These are phyloP conservation scores for Diaporthe destruens DNA, from an alignment of 2,329 filamentous ascomycete species.

Conservation along the genomic window DNA sequence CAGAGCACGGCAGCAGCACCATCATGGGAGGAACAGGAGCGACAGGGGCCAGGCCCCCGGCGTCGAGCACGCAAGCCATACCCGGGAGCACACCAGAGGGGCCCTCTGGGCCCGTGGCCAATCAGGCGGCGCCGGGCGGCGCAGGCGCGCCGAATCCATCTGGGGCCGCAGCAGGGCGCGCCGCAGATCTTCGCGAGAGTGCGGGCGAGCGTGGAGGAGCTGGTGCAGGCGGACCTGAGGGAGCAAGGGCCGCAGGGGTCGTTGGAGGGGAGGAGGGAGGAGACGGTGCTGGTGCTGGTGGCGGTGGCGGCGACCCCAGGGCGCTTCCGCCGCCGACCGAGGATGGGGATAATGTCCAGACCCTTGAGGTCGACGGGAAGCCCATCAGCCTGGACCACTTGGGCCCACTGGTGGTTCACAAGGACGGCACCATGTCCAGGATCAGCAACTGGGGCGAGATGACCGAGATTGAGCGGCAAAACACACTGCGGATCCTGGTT, in stretches of 20 bases:
- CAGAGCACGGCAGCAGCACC: background rate
- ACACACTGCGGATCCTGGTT: slow-evolving; percentile 74
- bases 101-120: background rate
- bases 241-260: background rate
- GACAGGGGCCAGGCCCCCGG: background rate
- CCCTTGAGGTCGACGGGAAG: slow-evolving; percentile 52
- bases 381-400: slow-evolving; percentile 74
- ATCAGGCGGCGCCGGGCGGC: slow-evolving; percentile 10
- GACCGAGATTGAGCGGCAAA: slow-evolving; percentile 75
- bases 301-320: slow-evolving; percentile 33
- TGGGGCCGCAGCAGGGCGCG: slow-evolving; percentile 24
- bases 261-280: background rate
- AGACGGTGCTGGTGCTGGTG: background rate
- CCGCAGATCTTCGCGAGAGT: slow-evolving; percentile 21
- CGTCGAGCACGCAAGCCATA: slow-evolving; percentile 36
- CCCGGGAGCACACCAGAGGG: slow-evolving; percentile 34
- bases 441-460: slow-evolving; percentile 81
- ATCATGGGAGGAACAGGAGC: slow-evolving; percentile 1
- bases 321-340: slow-evolving; percentile 31
- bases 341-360: slow-evolving; percentile 16
- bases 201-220: slow-evolving; percentile 4
- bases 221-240: background rate
- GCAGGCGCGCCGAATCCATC: slow-evolving; percentile 22
- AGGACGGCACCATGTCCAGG: slow-evolving; percentile 77
- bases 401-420: slow-evolving; percentile 80